Percentiles rank a stretch among this genome's conserved stretches.
Conservation (phyloP, 352 stramenopile genomes). For the Phytophthora tubulina region DNA sequence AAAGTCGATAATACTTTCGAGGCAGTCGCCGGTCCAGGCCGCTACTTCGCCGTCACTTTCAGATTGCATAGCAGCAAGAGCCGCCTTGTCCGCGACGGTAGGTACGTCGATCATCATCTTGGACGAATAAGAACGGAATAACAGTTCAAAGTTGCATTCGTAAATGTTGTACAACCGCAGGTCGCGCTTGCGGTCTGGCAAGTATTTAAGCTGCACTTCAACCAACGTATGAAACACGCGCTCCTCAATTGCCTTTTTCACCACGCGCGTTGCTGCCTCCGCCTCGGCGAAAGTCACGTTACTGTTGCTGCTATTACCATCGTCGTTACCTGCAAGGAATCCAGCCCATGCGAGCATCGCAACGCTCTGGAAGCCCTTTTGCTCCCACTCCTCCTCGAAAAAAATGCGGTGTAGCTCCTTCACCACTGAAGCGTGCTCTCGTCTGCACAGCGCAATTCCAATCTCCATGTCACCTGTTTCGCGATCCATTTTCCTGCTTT, state of each 20-base stretch:
- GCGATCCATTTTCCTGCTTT: slow-evolving; percentile 71
- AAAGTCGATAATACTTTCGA: slow-evolving; percentile 85
- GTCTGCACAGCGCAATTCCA: slow-evolving; percentile 50
- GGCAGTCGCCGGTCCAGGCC: slow-evolving; percentile 76
- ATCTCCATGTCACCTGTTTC: slow-evolving; percentile 60
- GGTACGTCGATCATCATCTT: slow-evolving; percentile 85
- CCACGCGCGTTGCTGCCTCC: slow-evolving; percentile 57
- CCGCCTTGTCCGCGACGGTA: slow-evolving; percentile 74
- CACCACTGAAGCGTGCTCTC: slow-evolving; percentile 62
- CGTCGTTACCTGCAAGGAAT: slow-evolving; percentile 58
- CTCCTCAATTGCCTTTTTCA: slow-evolving; percentile 77
- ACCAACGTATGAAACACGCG: slow-evolving; percentile 76
- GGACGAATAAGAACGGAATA: slow-evolving; percentile 79
- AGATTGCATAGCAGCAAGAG: slow-evolving; percentile 70
- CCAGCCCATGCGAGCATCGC: slow-evolving; percentile 79
- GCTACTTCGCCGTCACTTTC: slow-evolving; percentile 67
- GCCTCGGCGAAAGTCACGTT: slow-evolving; percentile 66
- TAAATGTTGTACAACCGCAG: slow-evolving; percentile 77
- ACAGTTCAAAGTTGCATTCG: slow-evolving; percentile 71
- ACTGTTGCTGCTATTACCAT: slow-evolving; percentile 42
- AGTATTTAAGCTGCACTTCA: slow-evolving; percentile 80
- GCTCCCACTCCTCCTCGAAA: slow-evolving; percentile 74
- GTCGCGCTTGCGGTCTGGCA: slow-evolving; percentile 78
- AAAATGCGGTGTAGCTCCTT: slow-evolving; percentile 72
- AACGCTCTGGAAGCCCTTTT: slow-evolving; percentile 77